A percentile compares a stretch with the other conserved stretches of the same genome.
These are phyloP conservation scores for Pistacia atlantica DNA, from an alignment of 345 rosid species.

Conservation along the genomic window DNA sequence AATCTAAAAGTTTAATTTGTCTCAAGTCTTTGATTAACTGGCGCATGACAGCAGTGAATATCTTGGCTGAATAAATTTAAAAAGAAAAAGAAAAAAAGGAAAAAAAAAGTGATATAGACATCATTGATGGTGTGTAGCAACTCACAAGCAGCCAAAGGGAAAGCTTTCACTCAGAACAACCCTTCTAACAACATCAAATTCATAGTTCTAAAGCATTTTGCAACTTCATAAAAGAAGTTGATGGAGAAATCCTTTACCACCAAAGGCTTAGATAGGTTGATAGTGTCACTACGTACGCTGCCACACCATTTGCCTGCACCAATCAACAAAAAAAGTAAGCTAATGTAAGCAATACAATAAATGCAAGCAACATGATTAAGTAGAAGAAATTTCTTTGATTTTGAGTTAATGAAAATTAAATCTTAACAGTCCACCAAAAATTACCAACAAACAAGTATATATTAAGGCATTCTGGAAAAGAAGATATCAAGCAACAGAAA, in stretches of 20 bases:
- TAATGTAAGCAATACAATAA: slow-evolving; percentile 5
- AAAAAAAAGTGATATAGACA: neutral
- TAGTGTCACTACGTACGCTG: slow-evolving; percentile 51
- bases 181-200: neutral
- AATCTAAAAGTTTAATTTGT: too few species aligned
- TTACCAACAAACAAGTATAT: neutral
- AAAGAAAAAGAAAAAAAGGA: neutral
- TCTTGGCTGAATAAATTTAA: neutral
- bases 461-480: too few species aligned
- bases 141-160: neutral
- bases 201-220: too few species aligned
- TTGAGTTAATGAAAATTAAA: neutral
- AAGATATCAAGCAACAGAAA: too few species aligned
- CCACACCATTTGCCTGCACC: slow-evolving; percentile 55
- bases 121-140: neutral
- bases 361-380: neutral
- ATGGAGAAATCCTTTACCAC: slow-evolving; percentile 67
- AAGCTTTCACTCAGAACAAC: neutral
- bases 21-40: too few species aligned
- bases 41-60: too few species aligned
- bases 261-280: slow-evolving; percentile 81
- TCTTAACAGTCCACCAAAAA: neutral
- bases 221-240: neutral
- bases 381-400: neutral
- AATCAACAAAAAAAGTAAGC: slow-evolving; percentile 18